Evolutionary conservation across 2,329 filamentous ascomycete species (phyloP).

Genomic region (Talaromyces islandicus): DNA sequence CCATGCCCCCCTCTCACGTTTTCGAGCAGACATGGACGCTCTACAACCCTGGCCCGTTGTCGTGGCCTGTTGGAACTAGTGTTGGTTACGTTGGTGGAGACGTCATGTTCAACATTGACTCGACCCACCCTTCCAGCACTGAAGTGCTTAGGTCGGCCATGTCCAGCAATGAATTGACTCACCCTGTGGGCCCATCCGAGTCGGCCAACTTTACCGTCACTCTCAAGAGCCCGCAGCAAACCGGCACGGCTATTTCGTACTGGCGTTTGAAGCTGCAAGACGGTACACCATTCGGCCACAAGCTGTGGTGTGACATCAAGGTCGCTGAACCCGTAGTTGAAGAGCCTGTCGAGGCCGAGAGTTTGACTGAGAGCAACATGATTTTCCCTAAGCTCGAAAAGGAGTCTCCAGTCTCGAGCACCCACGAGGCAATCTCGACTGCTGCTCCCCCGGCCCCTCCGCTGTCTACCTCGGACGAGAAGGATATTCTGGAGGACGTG

Average conservation of each 20-base stretch:
- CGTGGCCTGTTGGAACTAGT: constrained; percentile 85
- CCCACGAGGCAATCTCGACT: constrained; percentile 52
- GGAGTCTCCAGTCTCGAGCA: constrained; percentile 77
- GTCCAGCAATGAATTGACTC: constrained; percentile 71
- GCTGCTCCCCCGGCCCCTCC: constrained; percentile 27
- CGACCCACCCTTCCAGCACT: constrained; percentile 70
- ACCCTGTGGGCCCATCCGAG: constrained; percentile 65
- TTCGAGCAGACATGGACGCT: constrained; percentile 92
- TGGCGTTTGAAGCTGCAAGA: constrained; percentile 85
- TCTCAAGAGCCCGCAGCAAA: constrained; percentile 71
- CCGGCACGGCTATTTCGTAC: constrained; percentile 84
- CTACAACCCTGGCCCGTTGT: constrained; percentile 68
- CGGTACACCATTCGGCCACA: constrained; percentile 81
- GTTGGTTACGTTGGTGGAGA: constrained; percentile 91
- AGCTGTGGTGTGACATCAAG: constrained; percentile 88
- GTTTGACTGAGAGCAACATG: constrained; percentile 60
- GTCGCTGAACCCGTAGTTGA: constrained; percentile 40
- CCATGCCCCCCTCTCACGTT: constrained; percentile 61
- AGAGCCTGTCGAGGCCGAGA: constrained; percentile 23
- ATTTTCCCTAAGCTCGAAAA: constrained; percentile 96
- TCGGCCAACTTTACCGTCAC: constrained; percentile 75
- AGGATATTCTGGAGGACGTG: constrained; percentile 43
- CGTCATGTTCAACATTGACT: constrained; percentile 90
- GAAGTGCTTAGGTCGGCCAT: constrained; percentile 70
- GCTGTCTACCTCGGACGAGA: constrained; percentile 44